A percentile compares a stretch with the other conserved stretches of the same genome.
These are phyloP conservation scores for Trichosporon asahii DNA, from an alignment of 1,284 basidiomycete genomes.

Conservation along the genomic window DNA sequence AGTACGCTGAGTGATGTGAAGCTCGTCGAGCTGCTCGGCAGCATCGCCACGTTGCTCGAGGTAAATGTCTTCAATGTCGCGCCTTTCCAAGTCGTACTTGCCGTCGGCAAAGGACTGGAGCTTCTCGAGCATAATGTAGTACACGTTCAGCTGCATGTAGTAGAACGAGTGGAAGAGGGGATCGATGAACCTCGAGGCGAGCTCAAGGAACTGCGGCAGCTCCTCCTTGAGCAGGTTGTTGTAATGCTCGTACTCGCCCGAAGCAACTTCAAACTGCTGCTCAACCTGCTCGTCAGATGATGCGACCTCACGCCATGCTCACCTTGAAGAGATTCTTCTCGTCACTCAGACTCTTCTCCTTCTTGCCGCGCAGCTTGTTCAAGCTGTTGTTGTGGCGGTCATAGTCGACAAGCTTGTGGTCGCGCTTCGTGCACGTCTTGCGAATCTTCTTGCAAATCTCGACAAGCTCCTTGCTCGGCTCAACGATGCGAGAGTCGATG, in stretches of 20 bases:
- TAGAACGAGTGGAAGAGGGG: conserved; percentile 97
- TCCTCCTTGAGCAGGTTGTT: conserved; percentile 90
- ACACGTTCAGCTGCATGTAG: conserved; percentile 99
- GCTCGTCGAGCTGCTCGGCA: conserved; percentile 67
- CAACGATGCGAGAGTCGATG: conserved; percentile 81
- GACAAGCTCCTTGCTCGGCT: conserved; percentile 84
- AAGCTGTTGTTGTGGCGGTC: conserved; percentile 95
- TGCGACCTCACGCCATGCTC: conserved; percentile 27
- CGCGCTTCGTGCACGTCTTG: conserved; percentile 92
- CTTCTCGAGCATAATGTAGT: conserved; percentile 90
- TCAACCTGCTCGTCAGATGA: conserved; percentile 65
- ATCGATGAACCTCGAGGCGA: conserved; percentile 86
- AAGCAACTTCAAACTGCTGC: conserved; percentile 94
- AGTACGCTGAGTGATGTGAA: conserved; percentile 74
- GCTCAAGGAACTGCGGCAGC: conserved; percentile 82
- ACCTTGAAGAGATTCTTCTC: conserved; percentile 96
- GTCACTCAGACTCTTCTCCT: conserved; percentile 86
- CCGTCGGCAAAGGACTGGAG: conserved; percentile 80
- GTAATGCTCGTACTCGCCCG: conserved; percentile 94
- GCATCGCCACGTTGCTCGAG: conserved; percentile 75
- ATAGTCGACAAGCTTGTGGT: conserved; percentile 95
- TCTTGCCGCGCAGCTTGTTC: conserved; percentile 94
- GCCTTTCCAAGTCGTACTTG: conserved; percentile 71
- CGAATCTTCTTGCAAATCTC: conserved; percentile 81
- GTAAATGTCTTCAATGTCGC: conserved; percentile 74